Conservation (phyloP, 2,329 filamentous ascomycete genomes). For the Alternaria sp. region DNA sequence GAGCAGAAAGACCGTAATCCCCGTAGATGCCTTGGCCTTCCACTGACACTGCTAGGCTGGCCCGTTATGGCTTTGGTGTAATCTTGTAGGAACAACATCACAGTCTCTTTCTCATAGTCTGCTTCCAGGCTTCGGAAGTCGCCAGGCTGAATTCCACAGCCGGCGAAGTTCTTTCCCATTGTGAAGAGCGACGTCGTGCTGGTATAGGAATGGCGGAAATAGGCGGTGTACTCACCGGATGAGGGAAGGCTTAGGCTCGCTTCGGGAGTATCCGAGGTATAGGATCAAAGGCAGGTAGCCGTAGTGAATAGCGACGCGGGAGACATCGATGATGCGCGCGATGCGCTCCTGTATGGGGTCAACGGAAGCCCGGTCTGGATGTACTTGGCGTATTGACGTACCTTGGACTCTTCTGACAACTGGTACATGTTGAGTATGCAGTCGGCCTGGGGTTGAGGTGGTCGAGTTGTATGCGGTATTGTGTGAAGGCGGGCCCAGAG, state of each 20-base stretch:
- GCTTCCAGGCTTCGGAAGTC: neutral
- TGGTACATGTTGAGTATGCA: conserved; percentile 53
- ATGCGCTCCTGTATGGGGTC: conserved; percentile 81
- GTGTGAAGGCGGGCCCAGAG: conserved; percentile 8
- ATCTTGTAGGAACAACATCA: neutral
- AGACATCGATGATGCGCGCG: conserved; percentile 93
- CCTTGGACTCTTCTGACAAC: conserved; percentile 98
- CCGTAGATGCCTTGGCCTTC: neutral
- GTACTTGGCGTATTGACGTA: conserved; percentile 47
- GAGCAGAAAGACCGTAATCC: neutral
- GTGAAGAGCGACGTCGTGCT: neutral
- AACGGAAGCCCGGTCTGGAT: conserved; percentile 16
- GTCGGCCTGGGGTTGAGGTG: neutral
- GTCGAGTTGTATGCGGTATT: neutral
- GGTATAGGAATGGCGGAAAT: neutral
- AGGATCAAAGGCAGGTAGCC: conserved; percentile 96
- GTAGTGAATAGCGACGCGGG: conserved; percentile 93
- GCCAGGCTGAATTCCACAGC: neutral
- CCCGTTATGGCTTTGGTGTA: neutral
- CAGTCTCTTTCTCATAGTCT: neutral
- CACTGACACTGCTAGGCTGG: neutral
- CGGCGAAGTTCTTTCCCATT: neutral
- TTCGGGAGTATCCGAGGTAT: conserved; percentile 96
- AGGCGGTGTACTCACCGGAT: conserved; percentile 63
- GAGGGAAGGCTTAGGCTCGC: conserved; percentile 84